phyloP scores from a whole-genome alignment of 2,329 filamentous ascomycete genomes.

The Cucurbitaria berberidis region DNA sequence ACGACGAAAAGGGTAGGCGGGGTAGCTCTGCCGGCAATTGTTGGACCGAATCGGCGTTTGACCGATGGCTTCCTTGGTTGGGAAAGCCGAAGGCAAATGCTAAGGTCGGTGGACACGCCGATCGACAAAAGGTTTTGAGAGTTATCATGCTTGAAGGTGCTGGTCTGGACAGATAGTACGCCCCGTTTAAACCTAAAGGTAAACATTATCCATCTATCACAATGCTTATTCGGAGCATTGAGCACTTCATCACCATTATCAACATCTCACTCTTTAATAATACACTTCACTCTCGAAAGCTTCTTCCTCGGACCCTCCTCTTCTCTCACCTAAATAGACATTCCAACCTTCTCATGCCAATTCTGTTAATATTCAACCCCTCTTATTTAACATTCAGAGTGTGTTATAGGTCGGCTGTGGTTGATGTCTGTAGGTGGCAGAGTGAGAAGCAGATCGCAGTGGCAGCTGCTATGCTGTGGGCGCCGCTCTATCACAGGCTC shows the following conservation, averaged over 20 bases:
- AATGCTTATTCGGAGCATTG: not conserved
- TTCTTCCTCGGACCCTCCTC: too few relatives aligned
- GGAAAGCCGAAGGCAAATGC: slow-evolving; percentile 8
- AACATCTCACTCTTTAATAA: not conserved
- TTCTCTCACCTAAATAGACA: too few relatives aligned
- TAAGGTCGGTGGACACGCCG: slow-evolving; percentile 5
- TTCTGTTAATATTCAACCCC: not conserved
- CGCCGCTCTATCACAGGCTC: too few relatives aligned
- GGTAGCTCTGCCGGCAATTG: slow-evolving; percentile 23
- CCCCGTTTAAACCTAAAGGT: too few relatives aligned
- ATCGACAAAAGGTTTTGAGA: not conserved
- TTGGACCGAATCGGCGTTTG: slow-evolving; percentile 27
- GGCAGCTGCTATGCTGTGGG: too few relatives aligned
- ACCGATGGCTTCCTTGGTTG: slow-evolving; percentile 14
- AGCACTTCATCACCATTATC: not conserved
- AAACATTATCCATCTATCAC: not conserved
- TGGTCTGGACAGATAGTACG: not conserved
- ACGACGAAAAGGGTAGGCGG: slow-evolving; percentile 22
- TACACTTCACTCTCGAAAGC: too few relatives aligned
- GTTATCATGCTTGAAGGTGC: not conserved
- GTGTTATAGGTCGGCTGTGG: too few relatives aligned
- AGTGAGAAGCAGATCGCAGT: too few relatives aligned
- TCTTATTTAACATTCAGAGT: not conserved
- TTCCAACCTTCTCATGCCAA: not conserved
- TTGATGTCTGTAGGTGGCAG: too few relatives aligned